A percentile compares a stretch with the other conserved stretches of the same genome.
Conservation (phyloP, 345 rosid species). For the Xanthoceras sorbifolium region DNA sequence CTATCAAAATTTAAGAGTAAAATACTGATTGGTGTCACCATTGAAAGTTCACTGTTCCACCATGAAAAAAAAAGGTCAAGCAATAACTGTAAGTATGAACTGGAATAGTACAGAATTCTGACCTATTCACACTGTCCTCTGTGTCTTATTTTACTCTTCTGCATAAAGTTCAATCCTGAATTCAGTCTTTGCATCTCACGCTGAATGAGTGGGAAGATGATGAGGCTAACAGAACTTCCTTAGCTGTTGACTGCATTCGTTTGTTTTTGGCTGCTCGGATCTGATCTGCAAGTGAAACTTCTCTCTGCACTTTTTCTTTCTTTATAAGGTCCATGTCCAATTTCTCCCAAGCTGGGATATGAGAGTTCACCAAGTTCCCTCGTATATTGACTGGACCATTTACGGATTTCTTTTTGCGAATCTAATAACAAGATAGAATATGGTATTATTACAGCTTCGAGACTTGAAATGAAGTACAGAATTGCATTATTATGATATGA, state of each 20-base stretch:
- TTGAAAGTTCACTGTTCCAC: slow-evolving; percentile 1
- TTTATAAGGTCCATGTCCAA: slow-evolving; percentile 53
- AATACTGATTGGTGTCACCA: background rate
- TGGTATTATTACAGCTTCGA: background rate
- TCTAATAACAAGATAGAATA: slow-evolving; percentile 38
- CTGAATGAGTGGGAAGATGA: slow-evolving; percentile 13
- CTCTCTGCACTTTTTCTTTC: slow-evolving; percentile 53
- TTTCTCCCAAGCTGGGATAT: slow-evolving; percentile 54
- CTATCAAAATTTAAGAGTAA: background rate
- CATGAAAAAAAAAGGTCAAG: background rate
- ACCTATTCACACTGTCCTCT: background rate
- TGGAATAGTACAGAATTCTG: background rate
- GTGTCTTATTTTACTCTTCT: background rate
- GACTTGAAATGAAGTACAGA: background rate
- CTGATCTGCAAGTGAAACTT: slow-evolving; percentile 80
- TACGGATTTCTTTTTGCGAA: slow-evolving; percentile 56
- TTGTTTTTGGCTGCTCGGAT: slow-evolving; percentile 68
- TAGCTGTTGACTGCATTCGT: slow-evolving; percentile 30
- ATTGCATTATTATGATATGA: background rate
- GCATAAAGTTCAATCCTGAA: background rate
- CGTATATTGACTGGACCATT: slow-evolving; percentile 32
- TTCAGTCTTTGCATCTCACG: slow-evolving; percentile 16
- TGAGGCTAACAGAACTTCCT: slow-evolving; percentile 30
- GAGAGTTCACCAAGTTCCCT: slow-evolving; percentile 32
- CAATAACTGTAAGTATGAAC: background rate